These are phyloP conservation scores for Gossypium schwendimanii DNA, from an alignment of 441 rosid species.

Conservation along the genomic window DNA sequence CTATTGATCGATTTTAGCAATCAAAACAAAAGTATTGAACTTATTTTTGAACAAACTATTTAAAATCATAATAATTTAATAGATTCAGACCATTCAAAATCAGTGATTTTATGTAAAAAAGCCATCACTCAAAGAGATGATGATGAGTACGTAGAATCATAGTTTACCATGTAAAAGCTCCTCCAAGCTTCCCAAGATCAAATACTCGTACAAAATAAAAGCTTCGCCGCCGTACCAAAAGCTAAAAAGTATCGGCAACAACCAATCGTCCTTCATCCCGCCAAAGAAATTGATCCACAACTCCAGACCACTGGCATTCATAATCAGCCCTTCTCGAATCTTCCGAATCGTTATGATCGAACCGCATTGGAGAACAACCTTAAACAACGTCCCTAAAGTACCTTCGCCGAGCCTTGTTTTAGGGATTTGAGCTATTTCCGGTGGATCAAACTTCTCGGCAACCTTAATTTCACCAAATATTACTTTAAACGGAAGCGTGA, in stretches of 20 bases:
- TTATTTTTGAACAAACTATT: too few relatives aligned
- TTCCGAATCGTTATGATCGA: slow-evolving; percentile 21
- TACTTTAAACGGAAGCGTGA: slow-evolving; percentile 23
- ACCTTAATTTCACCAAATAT: slow-evolving; percentile 20
- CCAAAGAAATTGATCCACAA: slow-evolving; percentile 24
- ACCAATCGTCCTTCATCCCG: slow-evolving; percentile 17
- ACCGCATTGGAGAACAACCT: slow-evolving; percentile 31
- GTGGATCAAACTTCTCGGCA: slow-evolving; percentile 12
- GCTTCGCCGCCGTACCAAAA: slow-evolving; percentile 39
- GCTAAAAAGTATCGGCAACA: slow-evolving; percentile 24
- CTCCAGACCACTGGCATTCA: slow-evolving; percentile 12
- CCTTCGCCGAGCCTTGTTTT: slow-evolving; percentile 34
- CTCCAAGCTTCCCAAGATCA: slow-evolving; percentile 35
- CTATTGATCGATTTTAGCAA: too few relatives aligned
- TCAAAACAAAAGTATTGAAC: too few relatives aligned
- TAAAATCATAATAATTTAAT: too few relatives aligned
- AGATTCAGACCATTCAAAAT: too few relatives aligned
- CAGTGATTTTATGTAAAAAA: too few relatives aligned
- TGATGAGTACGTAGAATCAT: too few relatives aligned
- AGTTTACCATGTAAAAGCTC: slow-evolving; percentile 34
- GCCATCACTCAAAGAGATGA: too few relatives aligned
- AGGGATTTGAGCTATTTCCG: slow-evolving; percentile 23
- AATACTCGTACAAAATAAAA: slow-evolving; percentile 22
- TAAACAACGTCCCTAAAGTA: slow-evolving; percentile 27
- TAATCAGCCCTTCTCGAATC: slow-evolving; percentile 17